Percentiles rank a stretch among this genome's conserved stretches.
Conservation (phyloP, 148 eudicot species). For the Chenopodium suecicum region DNA sequence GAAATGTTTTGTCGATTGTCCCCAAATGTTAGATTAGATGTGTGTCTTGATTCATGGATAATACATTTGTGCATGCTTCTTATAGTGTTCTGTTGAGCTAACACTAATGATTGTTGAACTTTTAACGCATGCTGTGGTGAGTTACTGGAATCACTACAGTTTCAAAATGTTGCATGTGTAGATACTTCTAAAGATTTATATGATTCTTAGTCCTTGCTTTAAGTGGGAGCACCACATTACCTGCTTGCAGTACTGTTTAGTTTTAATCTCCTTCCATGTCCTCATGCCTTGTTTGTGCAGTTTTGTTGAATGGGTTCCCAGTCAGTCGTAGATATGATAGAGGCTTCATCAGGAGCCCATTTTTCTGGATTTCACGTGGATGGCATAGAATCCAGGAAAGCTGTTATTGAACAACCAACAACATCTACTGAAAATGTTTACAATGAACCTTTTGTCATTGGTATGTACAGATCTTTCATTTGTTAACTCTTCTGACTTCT, state of each 20-base stretch:
- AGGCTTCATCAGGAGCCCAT: slow-evolving; percentile 84
- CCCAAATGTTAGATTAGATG: background rate
- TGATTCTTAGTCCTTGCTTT: background rate
- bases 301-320: slow-evolving; percentile 65
- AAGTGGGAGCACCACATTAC: background rate
- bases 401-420: slow-evolving; percentile 57
- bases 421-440: slow-evolving; percentile 55
- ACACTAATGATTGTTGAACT: background rate
- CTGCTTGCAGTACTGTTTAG: background rate
- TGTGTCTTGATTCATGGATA: background rate
- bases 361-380: slow-evolving; percentile 93
- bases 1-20: background rate
- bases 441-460: slow-evolving; percentile 92
- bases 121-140: background rate
- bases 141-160: background rate
- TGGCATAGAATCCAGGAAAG: slow-evolving; percentile 44
- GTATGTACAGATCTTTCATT: slow-evolving; percentile 36
- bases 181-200: background rate
- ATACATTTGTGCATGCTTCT: background rate
- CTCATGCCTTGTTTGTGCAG: slow-evolving; percentile 18
- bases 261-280: background rate
- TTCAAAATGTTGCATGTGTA: background rate
- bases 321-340: slow-evolving; percentile 70
- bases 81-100: background rate
- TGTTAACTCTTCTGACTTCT: background rate